A percentile compares a stretch with the other conserved stretches of the same genome.
Evolutionary conservation across 2,329 filamentous ascomycete species (phyloP).

Genomic region (Neonectria magnoliae): DNA sequence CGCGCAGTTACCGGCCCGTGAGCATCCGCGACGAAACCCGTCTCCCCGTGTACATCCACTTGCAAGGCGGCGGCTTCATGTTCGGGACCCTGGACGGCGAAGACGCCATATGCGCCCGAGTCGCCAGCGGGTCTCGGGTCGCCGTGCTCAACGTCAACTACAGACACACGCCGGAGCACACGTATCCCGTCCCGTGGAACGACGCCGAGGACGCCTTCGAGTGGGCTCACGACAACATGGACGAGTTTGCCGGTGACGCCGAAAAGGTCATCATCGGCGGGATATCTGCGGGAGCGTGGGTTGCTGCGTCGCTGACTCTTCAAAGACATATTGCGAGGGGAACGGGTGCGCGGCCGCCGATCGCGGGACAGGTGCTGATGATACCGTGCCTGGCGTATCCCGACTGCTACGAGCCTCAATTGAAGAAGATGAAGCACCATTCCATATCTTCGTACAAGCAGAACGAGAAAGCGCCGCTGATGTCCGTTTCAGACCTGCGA

Average conservation of each 20-base stretch:
- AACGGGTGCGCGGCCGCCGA: conserved; percentile 33
- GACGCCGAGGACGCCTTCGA: conserved; percentile 64
- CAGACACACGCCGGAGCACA: conserved; percentile 65
- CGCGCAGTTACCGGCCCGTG: conserved; percentile 35
- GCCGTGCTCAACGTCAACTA: conserved; percentile 67
- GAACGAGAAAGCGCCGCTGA: conserved; percentile 59
- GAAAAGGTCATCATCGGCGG: conserved; percentile 56
- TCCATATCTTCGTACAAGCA: conserved; percentile 56
- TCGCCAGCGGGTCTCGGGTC: conserved; percentile 54
- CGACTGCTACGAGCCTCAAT: conserved; percentile 38
- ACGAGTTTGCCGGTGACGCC: conserved; percentile 4
- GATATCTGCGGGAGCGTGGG: conserved; percentile 57
- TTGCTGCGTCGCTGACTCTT: conserved; percentile 53
- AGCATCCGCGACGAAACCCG: conserved; percentile 40
- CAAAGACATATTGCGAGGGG: conserved; percentile 48
- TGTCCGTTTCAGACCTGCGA: conserved; percentile 46
- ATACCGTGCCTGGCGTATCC: conserved; percentile 55
- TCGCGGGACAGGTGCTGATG: conserved; percentile 63
- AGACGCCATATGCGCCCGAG: conserved; percentile 60
- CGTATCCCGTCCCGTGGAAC: conserved; percentile 62
- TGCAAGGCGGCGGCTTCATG: conserved; percentile 67
- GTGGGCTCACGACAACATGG: conserved; percentile 57
- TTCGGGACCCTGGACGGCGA: conserved; percentile 65
- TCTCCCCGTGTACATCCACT: conserved; percentile 61
- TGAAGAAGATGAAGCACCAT: conserved; percentile 49